Percentiles rank a stretch among this genome's conserved stretches.
phyloP scores from a whole-genome alignment of 169 alveolate species.

The Cryptosporidium baileyi region DNA sequence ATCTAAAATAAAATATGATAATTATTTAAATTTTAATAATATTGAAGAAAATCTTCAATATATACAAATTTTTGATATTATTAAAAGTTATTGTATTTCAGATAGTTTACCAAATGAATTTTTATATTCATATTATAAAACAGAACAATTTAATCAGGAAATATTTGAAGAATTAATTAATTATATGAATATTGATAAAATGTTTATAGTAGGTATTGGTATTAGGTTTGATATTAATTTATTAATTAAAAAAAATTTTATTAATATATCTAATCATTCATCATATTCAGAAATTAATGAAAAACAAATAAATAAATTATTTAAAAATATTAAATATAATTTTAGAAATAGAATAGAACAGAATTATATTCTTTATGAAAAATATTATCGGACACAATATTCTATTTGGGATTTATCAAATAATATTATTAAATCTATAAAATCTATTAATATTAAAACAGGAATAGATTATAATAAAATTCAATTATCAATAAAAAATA shows the following conservation, averaged over 20 bases:
- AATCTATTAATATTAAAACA: not conserved
- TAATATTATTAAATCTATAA: not conserved
- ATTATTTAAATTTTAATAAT: not conserved
- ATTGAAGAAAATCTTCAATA: not conserved
- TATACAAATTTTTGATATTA: not conserved
- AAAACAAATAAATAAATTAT: not conserved
- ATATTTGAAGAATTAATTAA: conserved; percentile 2
- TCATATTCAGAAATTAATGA: not conserved
- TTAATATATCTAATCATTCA: not conserved
- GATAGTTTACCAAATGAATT: not conserved
- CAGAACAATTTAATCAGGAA: not conserved
- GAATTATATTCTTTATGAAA: not conserved
- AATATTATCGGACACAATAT: not conserved
- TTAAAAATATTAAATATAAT: not conserved
- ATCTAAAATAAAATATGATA: not conserved
- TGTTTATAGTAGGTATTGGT: not conserved
- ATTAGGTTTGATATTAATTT: not conserved
- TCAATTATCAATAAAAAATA: too few species aligned
- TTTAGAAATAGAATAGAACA: not conserved
- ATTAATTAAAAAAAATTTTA: not conserved
- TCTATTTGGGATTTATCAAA: conserved; percentile 39
- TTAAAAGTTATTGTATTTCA: not conserved
- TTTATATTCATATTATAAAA: not conserved
- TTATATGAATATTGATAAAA: not conserved
- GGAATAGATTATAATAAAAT: too few species aligned